Evolutionary conservation across 768 basidiomycete species (phyloP).

Genomic region (Leccinum disarticulatum): DNA sequence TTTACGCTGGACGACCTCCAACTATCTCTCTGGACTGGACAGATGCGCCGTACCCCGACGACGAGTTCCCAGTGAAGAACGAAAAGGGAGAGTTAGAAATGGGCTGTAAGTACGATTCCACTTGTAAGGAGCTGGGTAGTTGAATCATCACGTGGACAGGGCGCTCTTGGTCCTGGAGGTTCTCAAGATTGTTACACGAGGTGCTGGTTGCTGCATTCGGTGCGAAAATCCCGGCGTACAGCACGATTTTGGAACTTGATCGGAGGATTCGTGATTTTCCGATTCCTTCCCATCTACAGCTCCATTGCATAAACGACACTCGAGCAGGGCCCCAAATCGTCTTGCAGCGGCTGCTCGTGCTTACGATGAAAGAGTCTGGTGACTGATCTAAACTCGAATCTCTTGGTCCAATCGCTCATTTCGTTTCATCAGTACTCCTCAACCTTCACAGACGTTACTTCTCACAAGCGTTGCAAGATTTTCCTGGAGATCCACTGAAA

Average conservation of each 20-base stretch:
- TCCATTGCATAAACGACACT: constrained; percentile 25
- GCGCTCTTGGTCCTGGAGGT: constrained; percentile 56
- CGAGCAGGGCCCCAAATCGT: constrained; percentile 20
- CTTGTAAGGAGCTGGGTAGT: background rate
- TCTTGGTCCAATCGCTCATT: background rate
- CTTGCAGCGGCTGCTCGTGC: constrained; percentile 45
- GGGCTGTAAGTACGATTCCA: constrained; percentile 39
- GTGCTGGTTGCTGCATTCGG: constrained; percentile 53
- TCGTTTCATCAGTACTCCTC: constrained; percentile 46
- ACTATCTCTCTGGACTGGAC: constrained; percentile 51
- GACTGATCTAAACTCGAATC: constrained; percentile 13
- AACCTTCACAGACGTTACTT: constrained; percentile 70
- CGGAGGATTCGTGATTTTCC: constrained; percentile 59
- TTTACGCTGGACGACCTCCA: constrained; percentile 60
- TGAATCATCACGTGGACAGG: constrained; percentile 35
- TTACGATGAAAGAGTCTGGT: constrained; percentile 53
- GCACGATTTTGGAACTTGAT: constrained; percentile 55
- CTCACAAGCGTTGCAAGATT: constrained; percentile 62
- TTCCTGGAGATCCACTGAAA: constrained; percentile 52
- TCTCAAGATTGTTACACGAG: constrained; percentile 49
- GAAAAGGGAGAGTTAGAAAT: constrained; percentile 37
- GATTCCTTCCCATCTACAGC: constrained; percentile 48
- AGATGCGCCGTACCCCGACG: constrained; percentile 56
- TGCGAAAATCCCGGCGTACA: constrained; percentile 51
- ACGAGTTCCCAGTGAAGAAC: constrained; percentile 36